Evolutionary conservation across 2,329 filamentous ascomycete species (phyloP), one percentile per base, ranked within the genome.

Genomic region (Tolypocladium tundrense): DNA sequence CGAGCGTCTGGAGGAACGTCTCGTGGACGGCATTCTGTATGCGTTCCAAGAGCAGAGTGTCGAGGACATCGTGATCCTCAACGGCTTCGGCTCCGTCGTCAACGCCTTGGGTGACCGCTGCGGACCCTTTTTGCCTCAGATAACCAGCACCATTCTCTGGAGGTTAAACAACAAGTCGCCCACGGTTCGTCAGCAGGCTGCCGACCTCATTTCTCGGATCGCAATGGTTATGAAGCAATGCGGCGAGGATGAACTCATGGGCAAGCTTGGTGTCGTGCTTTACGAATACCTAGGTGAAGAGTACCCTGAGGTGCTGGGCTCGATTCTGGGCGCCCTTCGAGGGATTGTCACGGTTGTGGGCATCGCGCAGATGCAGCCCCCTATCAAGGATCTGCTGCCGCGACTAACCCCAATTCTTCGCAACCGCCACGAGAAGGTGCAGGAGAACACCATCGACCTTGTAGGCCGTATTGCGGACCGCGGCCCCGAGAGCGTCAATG

Each of bases 171-270:
- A 99, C 81, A 97, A 97, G 76, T 95, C 91, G 5, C 88, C 94
- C 9, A 96, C 93, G 1, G 94, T 99, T 42, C 88, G 94, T 63
- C 94, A 99, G 72, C 94, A 99, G 74, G 92, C 94, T 2, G 94
- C 94, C 6, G 94, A 99, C 72, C 82, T 99, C 52, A 95, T 99
- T 64, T 96, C 92, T 10, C 90, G 94, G 27, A 96, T 99, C 67
- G 94, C 94, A 6, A 93, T 97, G 81, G 93, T 97, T 55, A 97
- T 99, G 92, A 95, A 95, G 76, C 92, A 97, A 75, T 99, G 94
- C 69, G 92, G 91, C 55, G 93, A 99, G 72, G 94, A 99, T 72
- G 89, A 88, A 1, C 81, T 97, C 56, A 94, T 99, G 86, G 91
- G 91, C 66, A 97, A 97, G 74, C 85, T 99, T 41, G 91, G 93